Percentiles rank a stretch among this genome's conserved stretches.
phyloP scores from a whole-genome alignment of 306 rosid genomes.

The Fragaria nilgerrensis region DNA sequence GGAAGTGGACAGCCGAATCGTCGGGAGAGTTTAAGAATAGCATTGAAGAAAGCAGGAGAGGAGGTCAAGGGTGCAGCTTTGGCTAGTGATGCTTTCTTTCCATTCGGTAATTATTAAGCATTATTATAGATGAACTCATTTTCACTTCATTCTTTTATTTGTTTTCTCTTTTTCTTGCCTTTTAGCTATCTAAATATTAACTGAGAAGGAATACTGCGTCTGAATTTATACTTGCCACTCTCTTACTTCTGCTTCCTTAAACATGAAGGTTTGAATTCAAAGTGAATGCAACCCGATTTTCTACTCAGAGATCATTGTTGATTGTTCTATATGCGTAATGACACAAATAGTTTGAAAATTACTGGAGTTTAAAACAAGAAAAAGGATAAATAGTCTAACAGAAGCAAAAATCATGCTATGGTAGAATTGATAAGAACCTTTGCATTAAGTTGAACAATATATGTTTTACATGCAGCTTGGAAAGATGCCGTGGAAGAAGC shows the following conservation, averaged over 20 bases:
- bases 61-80: conserved; percentile 89
- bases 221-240: too few relatives aligned
- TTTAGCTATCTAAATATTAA: too few relatives aligned
- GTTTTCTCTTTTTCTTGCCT: too few relatives aligned
- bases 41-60: conserved; percentile 84
- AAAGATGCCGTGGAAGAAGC: conserved; percentile 97
- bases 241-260: too few relatives aligned
- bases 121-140: too few relatives aligned
- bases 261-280: too few relatives aligned
- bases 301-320: too few relatives aligned
- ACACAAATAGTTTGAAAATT: background rate
- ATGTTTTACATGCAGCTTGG: conserved; percentile 67
- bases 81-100: conserved; percentile 98
- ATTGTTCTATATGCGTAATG: too few relatives aligned
- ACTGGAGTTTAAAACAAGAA: background rate
- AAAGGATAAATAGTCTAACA: background rate
- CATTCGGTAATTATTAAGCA: conserved; percentile 59
- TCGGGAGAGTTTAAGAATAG: conserved; percentile 78
- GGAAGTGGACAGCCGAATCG: conserved; percentile 99
- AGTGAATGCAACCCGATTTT: too few relatives aligned
- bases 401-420: background rate
- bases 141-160: too few relatives aligned
- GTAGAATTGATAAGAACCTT: background rate
- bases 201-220: too few relatives aligned
- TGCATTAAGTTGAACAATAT: conserved; percentile 2